Evolutionary conservation across 1,284 basidiomycete species (phyloP), one percentile per base, ranked within the genome.

Genomic region (Melampsora larici-populina): DNA sequence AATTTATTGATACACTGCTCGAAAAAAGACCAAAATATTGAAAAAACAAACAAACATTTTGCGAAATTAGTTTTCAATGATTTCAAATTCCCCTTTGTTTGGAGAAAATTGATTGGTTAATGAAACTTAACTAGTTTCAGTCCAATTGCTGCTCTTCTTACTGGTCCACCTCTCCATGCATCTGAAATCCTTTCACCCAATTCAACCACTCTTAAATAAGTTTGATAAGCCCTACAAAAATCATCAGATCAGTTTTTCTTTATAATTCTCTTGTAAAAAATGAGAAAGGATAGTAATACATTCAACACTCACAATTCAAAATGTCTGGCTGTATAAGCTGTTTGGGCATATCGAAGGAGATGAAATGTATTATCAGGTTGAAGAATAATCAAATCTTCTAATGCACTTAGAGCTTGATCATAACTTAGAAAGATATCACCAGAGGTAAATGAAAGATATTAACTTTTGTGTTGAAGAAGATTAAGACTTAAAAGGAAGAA

Each of bases 351-450:
- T 81, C 91, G 90, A 17, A 95, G 87, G 78, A 90, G 87, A 78
- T 91, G 90, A 82, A 93, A 92, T 0, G 91, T 90, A 81, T 94
- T 95, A 80, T 93, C 92, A 0, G 94, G 92, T 0, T 90, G 88
- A 40, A 96, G 87, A 26, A 95, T 86, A 58, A 95, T 86, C 1
- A 89, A 89, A 84, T 97, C 93, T 40, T 92, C 90, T 4, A 94
- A 86, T 0, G 92, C 88, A 82, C 91, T 89, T 5, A 93, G 85
- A 2, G 92, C 87, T 80, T 86, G 86, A 1, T 87, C 86, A 83
- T 90, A 92, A 82, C 81, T 86, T 36, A n/a, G 18, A 8, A 0
- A 55, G 18, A 17, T 55, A n/a, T n/a, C n/a, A n/a, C 8, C 7
- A 7, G 21, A 55, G 24, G 24, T 55, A 17, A 55, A 17, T 15